Base-by-base conservation (phyloP, 495 filamentous ascomycete genomes). In the Collariella sp. region DNA sequence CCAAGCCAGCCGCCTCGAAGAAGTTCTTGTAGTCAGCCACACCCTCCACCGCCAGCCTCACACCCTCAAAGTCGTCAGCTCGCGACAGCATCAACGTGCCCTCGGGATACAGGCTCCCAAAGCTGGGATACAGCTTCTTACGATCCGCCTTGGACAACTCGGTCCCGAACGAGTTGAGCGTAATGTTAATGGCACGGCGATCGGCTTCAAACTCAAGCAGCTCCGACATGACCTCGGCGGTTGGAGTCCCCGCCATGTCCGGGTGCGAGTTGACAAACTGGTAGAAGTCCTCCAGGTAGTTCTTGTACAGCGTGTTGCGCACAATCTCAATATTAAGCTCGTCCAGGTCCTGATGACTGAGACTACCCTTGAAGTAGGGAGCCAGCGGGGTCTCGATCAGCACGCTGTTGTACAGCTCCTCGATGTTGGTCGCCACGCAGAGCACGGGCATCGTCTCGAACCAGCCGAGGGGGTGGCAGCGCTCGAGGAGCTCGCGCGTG, bases 241-340 rank as follows among this genome's bases (percentile, higher is more conserved):
- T 96, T 2, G 93, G 91, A 3, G 89, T 94, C 11, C 89, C 91
- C 38, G 76, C 71, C 67, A 97, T 81, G 34, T 93, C 89, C 0
- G 90, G 76, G 66, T 95, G 77, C 20, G 83, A 85, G 71, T 85
- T 91, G 68, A 96, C 84, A 63, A 94, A 97, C 24, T 85, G 75
- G 73, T 96, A 82, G 71, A 98, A 99, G 67, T 97, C 93, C 68
- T 99, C 93, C 22, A 99, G 78, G 70, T 99, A 99, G 74, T 95
- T 96, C 80, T 97, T 97, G 79, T 96, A 99, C 41, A 99, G 78
- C 11, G 94, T 99, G 71, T 99, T 97, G 46, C 94, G 85, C 43
- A 99, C 84, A 65, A 99, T 99, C 75, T 99, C 93, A 64, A 99
- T 99, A 73, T 99, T 99, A 67, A 97, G 76, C 78, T 97, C 94